Conservation (phyloP, 1,139 yeast genomes). For the Taphrina confusa region DNA sequence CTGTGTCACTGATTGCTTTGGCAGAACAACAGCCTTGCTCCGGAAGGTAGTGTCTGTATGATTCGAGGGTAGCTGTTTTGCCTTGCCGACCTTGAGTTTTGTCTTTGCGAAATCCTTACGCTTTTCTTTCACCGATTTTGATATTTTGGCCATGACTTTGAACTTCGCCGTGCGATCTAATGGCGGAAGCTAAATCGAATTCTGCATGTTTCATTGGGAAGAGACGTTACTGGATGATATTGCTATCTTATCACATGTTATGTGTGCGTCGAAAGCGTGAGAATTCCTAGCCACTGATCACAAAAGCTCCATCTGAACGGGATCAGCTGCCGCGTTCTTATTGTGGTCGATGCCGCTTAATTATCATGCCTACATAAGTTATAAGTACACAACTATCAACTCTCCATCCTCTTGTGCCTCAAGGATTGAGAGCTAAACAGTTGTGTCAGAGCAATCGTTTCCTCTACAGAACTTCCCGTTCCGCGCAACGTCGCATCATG, state of each 20-base stretch:
- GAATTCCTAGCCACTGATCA: not conserved
- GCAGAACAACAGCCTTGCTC: conserved; percentile 69
- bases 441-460: conserved; percentile 3
- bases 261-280: not conserved
- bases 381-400: conserved; percentile 22
- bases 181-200: too few relatives aligned
- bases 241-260: too few relatives aligned
- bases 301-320: too few relatives aligned
- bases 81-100: conserved; percentile 86
- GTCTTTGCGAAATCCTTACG: conserved; percentile 52
- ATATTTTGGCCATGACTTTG: conserved; percentile 25
- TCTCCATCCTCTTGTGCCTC: not conserved
- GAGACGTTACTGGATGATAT: too few relatives aligned
- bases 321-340: too few relatives aligned
- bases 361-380: too few relatives aligned
- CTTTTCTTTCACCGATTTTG: conserved; percentile 30
- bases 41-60: conserved; percentile 82
- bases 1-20: conserved; percentile 54
- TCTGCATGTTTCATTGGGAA: too few relatives aligned
- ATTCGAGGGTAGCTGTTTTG: conserved; percentile 67
- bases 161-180: too few relatives aligned
- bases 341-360: too few relatives aligned
- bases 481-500: not conserved
- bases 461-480: conserved; percentile 13
- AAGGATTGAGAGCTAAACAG: conserved; percentile 13